These are phyloP conservation scores for Phialemoniopsis sp. DNA, from an alignment of 2,329 filamentous ascomycete genomes.

Conservation along the genomic window DNA sequence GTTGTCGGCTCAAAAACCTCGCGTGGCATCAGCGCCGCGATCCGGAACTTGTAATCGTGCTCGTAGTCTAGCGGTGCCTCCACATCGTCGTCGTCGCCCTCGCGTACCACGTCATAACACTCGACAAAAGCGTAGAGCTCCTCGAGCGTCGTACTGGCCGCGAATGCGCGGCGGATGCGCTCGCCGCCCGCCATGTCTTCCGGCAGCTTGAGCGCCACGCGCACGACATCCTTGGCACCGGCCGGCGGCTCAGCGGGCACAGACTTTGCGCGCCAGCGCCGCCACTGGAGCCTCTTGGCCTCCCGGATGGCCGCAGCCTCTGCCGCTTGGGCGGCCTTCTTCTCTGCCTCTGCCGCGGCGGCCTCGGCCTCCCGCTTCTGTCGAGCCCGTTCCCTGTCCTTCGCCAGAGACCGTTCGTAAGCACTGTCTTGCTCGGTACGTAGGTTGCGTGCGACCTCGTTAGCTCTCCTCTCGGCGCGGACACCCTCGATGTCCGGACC, in stretches of 20 bases:
- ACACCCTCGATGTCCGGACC: constrained; percentile 70
- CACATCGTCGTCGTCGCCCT: constrained; percentile 18
- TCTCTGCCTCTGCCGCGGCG: constrained; percentile 62
- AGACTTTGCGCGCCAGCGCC: constrained; percentile 67
- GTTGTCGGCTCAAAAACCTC: constrained; percentile 70
- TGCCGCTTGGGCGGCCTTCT: constrained; percentile 54
- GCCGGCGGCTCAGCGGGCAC: constrained; percentile 64
- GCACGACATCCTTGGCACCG: constrained; percentile 63
- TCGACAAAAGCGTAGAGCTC: constrained; percentile 96
- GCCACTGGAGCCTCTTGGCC: constrained; percentile 62
- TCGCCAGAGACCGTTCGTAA: constrained; percentile 86
- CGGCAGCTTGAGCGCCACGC: constrained; percentile 65
- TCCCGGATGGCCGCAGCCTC: constrained; percentile 52
- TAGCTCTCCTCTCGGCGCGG: constrained; percentile 72
- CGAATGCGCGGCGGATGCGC: constrained; percentile 69
- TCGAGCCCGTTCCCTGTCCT: constrained; percentile 79
- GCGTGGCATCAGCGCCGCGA: constrained; percentile 82
- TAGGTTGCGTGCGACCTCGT: constrained; percentile 75
- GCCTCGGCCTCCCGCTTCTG: constrained; percentile 73
- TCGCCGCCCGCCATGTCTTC: constrained; percentile 60
- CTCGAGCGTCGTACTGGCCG: constrained; percentile 66
- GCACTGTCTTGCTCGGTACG: constrained; percentile 88
- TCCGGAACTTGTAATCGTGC: constrained; percentile 79
- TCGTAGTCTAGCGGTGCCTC: constrained; percentile 58
- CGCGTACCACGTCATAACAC: constrained; percentile 65